Conservation (phyloP, 768 basidiomycete genomes). For the Inosperma sp. region DNA sequence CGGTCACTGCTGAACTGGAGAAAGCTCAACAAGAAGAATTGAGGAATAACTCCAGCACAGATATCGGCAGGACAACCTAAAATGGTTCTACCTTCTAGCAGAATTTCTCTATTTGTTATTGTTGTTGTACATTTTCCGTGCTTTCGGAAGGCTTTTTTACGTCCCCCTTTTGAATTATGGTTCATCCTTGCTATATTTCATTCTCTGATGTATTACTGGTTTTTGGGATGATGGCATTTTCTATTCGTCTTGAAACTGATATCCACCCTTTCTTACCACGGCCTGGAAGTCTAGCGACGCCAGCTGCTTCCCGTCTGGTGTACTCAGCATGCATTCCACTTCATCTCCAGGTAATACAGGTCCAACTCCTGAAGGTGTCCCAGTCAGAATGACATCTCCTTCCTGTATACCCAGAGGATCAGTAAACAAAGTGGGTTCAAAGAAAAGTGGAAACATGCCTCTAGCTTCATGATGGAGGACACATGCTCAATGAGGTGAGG, state of each 20-base stretch:
- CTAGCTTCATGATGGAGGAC: slow-evolving; percentile 95
- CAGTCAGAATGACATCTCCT: slow-evolving; percentile 87
- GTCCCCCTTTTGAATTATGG: no score
- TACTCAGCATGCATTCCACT: slow-evolving; percentile 67
- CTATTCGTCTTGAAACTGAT: slow-evolving; percentile 29
- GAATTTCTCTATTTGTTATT: no score
- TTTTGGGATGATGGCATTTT: no score
- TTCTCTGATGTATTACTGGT: no score
- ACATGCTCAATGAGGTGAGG: slow-evolving; percentile 85
- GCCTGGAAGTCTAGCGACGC: slow-evolving; percentile 62
- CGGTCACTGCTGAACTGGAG: slow-evolving; percentile 7
- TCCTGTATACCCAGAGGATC: slow-evolving; percentile 45
- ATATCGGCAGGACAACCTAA: no score
- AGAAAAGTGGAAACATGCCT: slow-evolving; percentile 43
- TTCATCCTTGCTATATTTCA: no score
- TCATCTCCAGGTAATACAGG: slow-evolving; percentile 70
- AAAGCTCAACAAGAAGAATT: not conserved
- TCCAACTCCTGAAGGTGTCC: slow-evolving; percentile 90
- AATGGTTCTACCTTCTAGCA: no score
- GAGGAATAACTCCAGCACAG: not conserved
- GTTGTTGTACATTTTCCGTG: no score
- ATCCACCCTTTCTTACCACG: slow-evolving; percentile 63
- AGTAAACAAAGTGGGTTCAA: not conserved
- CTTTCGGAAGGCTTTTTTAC: no score
- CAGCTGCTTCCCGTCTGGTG: slow-evolving; percentile 51